A percentile compares a stretch with the other conserved stretches of the same genome.
Evolutionary conservation across 2,329 filamentous ascomycete genomes (phyloP).

Genomic region (Leptographium procerum): DNA sequence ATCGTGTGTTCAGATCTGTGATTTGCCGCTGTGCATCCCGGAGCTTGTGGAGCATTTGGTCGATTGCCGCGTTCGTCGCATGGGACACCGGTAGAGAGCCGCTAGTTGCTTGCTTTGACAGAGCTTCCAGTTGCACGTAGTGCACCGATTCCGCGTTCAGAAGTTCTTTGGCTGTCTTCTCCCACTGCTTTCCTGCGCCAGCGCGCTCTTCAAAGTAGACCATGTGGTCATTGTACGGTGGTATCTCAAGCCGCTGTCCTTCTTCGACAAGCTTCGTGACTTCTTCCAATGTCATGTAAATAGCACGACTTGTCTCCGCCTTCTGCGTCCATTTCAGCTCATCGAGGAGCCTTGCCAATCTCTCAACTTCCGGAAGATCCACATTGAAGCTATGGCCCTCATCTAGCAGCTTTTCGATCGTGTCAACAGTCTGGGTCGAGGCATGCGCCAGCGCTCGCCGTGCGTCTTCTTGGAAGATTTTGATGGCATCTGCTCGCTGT

Average conservation of each 20-base stretch:
- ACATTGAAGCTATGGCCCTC: constrained; percentile 82
- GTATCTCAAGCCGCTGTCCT: constrained; percentile 65
- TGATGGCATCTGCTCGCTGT: constrained; percentile 76
- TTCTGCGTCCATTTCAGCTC: constrained; percentile 83
- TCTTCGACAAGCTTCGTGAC: constrained; percentile 69
- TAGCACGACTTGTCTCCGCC: constrained; percentile 51
- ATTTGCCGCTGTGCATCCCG: constrained; percentile 88
- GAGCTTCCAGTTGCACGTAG: constrained; percentile 85
- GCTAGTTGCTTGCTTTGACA: constrained; percentile 67
- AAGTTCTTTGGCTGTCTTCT: constrained; percentile 82
- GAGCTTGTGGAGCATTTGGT: constrained; percentile 90
- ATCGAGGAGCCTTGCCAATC: constrained; percentile 66
- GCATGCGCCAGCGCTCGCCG: constrained; percentile 57
- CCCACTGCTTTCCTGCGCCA: constrained; percentile 73
- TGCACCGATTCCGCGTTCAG: constrained; percentile 87
- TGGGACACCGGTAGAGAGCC: constrained; percentile 67
- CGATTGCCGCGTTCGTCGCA: constrained; percentile 70
- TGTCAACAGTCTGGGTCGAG: constrained; percentile 51
- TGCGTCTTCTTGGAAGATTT: constrained; percentile 71
- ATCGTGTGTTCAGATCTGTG: constrained; percentile 66
- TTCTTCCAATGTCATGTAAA: constrained; percentile 63
- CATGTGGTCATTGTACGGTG: constrained; percentile 70
- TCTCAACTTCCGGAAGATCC: constrained; percentile 79
- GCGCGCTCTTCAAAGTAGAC: constrained; percentile 65
- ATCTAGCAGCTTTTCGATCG: constrained; percentile 87